Base-by-base conservation (phyloP, 345 rosid species). In the Populus pruinosa region DNA sequence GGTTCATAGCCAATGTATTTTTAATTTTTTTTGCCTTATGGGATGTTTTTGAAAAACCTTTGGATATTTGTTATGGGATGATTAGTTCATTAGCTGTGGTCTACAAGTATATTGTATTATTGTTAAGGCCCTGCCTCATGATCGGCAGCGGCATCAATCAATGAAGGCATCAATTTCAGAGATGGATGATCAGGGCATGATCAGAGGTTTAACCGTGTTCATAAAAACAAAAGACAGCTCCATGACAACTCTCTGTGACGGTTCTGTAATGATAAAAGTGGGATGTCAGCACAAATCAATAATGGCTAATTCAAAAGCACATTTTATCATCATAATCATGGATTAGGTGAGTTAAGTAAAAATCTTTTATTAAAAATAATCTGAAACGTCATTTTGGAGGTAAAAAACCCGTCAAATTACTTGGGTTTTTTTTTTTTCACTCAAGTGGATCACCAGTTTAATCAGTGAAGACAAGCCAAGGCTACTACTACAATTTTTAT, bases 401-500 rank as follows among this genome's bases (percentile, higher is more conserved):
- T 38, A 38, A 38, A 38, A 38, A 38, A 5, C 1, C 39, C 8
- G 39, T 38, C 39, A 5, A 7, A 38, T 38, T 1, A 36, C 8
- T 0, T 36, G 1, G 39, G 0, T 36, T 0, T 36, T 5, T 5
- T 5, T 5, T 5, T 36, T 5, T 1, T 4, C 0, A 33, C 5
- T 33, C 36, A 33, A 33, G 36, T 4, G 36, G 36, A 5, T 33
- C 36, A 4, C 5, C 0, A 33, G 5, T 33, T 31, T 39, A 39
- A 39, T 39, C 11, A 8, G 43, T 8, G 43, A 39, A 39, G 43
- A 10, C 43, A 39, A 8, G 43, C 43, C 43, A 2, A 8, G 43
- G 9, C 43, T 39, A 2, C 43, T 1, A 9, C 43, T 39, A 39
- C 2, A 8, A 39, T 39, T 8, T 39, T 39, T 39, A 39, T 11